Conservation (phyloP, 495 filamentous ascomycete species). For the Penicillium desertorum region DNA sequence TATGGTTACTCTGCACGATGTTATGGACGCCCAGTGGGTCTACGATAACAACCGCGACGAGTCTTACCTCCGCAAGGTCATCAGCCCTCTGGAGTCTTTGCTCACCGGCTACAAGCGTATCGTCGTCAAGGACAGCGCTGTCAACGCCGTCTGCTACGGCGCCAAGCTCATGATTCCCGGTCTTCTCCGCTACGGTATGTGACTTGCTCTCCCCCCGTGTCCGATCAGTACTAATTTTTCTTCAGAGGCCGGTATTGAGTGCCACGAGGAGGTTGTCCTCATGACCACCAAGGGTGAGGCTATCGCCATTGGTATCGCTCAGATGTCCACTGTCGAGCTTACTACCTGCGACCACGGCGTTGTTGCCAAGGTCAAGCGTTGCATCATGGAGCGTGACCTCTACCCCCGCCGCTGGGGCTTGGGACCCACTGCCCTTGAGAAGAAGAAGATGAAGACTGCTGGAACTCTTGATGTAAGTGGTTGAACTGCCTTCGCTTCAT, state of each 20-base stretch:
- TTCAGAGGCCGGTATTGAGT: slow-evolving; percentile 78
- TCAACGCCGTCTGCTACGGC: slow-evolving; percentile 96
- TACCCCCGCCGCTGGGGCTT: slow-evolving; percentile 95
- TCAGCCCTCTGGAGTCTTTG: slow-evolving; percentile 85
- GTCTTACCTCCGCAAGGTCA: slow-evolving; percentile 80
- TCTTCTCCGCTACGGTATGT: slow-evolving; percentile 79
- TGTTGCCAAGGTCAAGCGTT: slow-evolving; percentile 95
- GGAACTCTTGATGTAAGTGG: slow-evolving; percentile 83
- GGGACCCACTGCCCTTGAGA: slow-evolving; percentile 84
- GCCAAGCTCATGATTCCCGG: slow-evolving; percentile 98
- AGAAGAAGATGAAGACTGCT: slow-evolving; percentile 98
- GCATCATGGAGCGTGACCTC: slow-evolving; percentile 97
- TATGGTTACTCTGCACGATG: slow-evolving; percentile 93
- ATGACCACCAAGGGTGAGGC: slow-evolving; percentile 99
- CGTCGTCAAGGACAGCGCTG: slow-evolving; percentile 93
- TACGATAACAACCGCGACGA: slow-evolving; percentile 91
- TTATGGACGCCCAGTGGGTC: slow-evolving; percentile 91
- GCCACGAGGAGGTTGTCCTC: slow-evolving; percentile 88
- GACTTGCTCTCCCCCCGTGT: slow-evolving; percentile 2
- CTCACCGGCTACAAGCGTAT: slow-evolving; percentile 91
- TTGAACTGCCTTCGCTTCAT: neutral
- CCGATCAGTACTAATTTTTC: slow-evolving; percentile 31
- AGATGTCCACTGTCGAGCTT: slow-evolving; percentile 93
- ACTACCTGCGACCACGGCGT: slow-evolving; percentile 92
- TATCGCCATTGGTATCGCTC: slow-evolving; percentile 90